Conservation (phyloP, 2,329 filamentous ascomycete species). For the Penicillium capsulatum region DNA sequence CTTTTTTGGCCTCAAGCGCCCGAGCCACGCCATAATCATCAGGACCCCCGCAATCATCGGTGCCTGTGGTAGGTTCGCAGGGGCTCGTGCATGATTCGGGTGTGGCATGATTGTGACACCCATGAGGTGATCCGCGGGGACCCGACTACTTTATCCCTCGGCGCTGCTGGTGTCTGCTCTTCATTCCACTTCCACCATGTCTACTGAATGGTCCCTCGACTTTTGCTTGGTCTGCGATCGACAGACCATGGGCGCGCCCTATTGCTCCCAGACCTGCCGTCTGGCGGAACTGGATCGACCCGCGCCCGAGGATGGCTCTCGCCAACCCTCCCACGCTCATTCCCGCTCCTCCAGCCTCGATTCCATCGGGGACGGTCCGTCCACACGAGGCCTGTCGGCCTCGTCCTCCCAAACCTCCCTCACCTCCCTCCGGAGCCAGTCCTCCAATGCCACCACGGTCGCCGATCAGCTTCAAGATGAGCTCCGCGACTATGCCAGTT, state of each 20-base stretch:
- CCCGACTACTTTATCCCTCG: not conserved
- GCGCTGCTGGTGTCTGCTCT: not conserved
- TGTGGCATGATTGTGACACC: constrained; percentile 11
- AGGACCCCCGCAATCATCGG: constrained; percentile 9
- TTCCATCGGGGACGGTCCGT: constrained; percentile 18
- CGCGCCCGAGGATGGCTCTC: constrained; percentile 43
- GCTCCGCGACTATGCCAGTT: constrained; percentile 78
- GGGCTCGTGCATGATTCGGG: constrained; percentile 1
- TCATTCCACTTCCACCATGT: constrained; percentile 23
- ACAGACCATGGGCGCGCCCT: constrained; percentile 74
- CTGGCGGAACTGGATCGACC: constrained; percentile 80
- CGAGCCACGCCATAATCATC: constrained; percentile 18
- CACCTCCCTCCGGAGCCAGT: constrained; percentile 67
- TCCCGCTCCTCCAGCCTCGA: constrained; percentile 15
- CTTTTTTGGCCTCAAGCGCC: constrained; percentile 22
- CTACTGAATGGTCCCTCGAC: constrained; percentile 69
- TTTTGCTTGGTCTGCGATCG: constrained; percentile 94
- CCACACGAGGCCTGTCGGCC: constrained; percentile 36
- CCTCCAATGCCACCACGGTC: constrained; percentile 51
- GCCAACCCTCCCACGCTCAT: constrained; percentile 8
- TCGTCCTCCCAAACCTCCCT: constrained; percentile 83
- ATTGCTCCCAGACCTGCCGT: constrained; percentile 89
- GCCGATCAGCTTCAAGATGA: constrained; percentile 75
- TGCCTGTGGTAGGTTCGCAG: not conserved
- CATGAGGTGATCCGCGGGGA: constrained; percentile 9